These are phyloP conservation scores for Pestalotiopsis sp. DNA, from an alignment of 2,329 filamentous ascomycete genomes.

Conservation along the genomic window DNA sequence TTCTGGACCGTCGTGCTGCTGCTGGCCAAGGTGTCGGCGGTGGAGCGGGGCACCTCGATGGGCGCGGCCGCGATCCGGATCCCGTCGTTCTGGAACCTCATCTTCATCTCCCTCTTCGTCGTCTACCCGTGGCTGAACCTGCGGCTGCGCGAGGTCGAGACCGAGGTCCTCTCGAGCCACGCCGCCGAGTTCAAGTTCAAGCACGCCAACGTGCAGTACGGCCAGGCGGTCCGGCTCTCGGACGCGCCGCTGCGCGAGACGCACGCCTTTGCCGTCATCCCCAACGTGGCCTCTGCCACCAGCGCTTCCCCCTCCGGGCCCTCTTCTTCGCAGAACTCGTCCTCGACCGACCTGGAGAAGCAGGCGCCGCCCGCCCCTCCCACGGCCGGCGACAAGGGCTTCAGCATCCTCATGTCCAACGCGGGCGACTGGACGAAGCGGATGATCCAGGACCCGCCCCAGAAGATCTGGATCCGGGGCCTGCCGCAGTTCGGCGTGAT, in stretches of 20 bases:
- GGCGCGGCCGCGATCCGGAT: conserved; percentile 41
- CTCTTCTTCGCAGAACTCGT: neutral
- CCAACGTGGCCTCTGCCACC: conserved; percentile 37
- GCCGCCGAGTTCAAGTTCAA: conserved; percentile 62
- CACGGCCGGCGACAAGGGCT: conserved; percentile 40
- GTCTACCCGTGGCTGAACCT: conserved; percentile 66
- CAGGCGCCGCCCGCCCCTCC: conserved; percentile 16
- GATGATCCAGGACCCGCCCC: conserved; percentile 57
- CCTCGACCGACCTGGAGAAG: conserved; percentile 9
- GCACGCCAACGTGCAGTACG: conserved; percentile 49
- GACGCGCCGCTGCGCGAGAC: conserved; percentile 59
- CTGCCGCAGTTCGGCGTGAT: conserved; percentile 61
- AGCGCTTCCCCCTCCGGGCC: conserved; percentile 10
- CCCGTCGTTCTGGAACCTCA: conserved; percentile 57
- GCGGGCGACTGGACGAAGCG: conserved; percentile 67
- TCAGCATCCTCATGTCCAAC: conserved; percentile 61
- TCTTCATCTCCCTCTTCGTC: conserved; percentile 56
- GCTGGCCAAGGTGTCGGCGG: conserved; percentile 31
- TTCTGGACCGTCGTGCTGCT: conserved; percentile 54
- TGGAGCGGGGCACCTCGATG: conserved; percentile 29
- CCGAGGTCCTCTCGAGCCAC: conserved; percentile 63
- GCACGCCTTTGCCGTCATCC: conserved; percentile 65
- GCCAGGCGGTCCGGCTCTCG: conserved; percentile 54
- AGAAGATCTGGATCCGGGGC: conserved; percentile 61
- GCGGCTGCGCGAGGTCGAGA: conserved; percentile 56